phyloP scores from a whole-genome alignment of 2,329 filamentous ascomycete genomes.

The Daldinia sp. region DNA sequence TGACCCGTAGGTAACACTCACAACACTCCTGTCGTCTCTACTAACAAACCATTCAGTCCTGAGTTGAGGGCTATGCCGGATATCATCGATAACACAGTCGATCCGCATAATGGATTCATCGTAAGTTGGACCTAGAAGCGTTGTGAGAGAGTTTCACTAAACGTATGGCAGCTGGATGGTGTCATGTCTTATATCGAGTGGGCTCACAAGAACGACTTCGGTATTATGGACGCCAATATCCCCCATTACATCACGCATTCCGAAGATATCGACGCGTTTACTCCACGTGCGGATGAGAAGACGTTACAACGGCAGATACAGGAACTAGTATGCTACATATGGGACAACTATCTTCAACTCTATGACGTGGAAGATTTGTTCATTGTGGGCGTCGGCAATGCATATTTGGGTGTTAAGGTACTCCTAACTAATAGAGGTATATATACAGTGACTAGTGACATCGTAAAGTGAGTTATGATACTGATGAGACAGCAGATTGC shows the following conservation, averaged over 20 bases:
- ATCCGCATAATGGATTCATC: constrained; percentile 88
- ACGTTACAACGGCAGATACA: constrained; percentile 71
- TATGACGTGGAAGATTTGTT: constrained; percentile 81
- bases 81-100: constrained; percentile 76
- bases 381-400: constrained; percentile 89
- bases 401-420: constrained; percentile 85
- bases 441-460: constrained; percentile 29
- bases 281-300: constrained; percentile 59
- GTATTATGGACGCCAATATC: constrained; percentile 91
- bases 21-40: constrained; percentile 16
- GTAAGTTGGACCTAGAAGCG: constrained; percentile 64
- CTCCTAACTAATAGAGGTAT: constrained; percentile 82
- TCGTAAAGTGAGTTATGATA: neutral
- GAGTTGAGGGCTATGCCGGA: constrained; percentile 76
- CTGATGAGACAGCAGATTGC: constrained; percentile 61
- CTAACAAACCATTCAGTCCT: constrained; percentile 62
- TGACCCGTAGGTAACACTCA: constrained; percentile 74
- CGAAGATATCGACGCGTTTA: constrained; percentile 65
- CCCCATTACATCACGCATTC: constrained; percentile 79
- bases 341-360: constrained; percentile 96
- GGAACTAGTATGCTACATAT: constrained; percentile 85
- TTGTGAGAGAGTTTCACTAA: constrained; percentile 44
- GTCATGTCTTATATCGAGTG: constrained; percentile 85
- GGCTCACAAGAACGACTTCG: constrained; percentile 81
- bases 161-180: constrained; percentile 75